Base-by-base conservation (phyloP, 352 stramenopile species). In the Pythium aphanidermatum region DNA sequence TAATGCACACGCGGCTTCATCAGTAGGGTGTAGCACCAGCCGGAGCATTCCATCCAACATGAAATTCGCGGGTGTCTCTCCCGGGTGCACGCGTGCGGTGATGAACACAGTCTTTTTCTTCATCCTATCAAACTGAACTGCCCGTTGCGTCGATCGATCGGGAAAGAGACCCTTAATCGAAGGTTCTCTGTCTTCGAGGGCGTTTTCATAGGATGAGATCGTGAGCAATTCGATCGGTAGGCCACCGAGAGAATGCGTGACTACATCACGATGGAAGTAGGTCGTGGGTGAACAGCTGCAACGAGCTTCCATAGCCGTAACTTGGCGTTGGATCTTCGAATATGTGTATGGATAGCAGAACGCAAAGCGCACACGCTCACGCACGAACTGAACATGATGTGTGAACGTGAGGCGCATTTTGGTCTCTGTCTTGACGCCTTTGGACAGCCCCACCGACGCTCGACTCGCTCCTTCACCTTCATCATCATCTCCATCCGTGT, bases 231-330 rank as follows among this genome's bases (percentile, higher is more conserved):
- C 79, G 25, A 91, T 69, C 4, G 68, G 58, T 19, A 78, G 51
- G 1, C 81, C 76, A 16, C 79, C 74, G 3, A 79, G 34, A 24
- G 60, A 91, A 41, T 44, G 52, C 37, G 54, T 83, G 19, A 85
- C 55, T 0, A 93, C 56, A 26, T 95, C 76, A 7, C 85, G 69
- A 45, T 93, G 81, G 39, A 83, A 92, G 60, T 89, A 96, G 3
- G 93, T 33, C 17, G 66, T 36, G 13, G 26, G 12, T 13, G 13
- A 2, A 2, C 63, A 65, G 23, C 54, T 63, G 24, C n/a, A n/a
- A n/a, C n/a, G n/a, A n/a, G 19, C 27, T n/a, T 85, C 70, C 16
- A 82, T 30, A 9, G 37, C 24, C 11, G 54, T 48, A 9, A 95
- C 34, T 13, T 79, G 52, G 3, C 67, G 43, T 60, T 94, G 75